A percentile compares a stretch with the other conserved stretches of the same genome.
Conservation (phyloP, 345 rosid genomes). For the Passiflora organensis region DNA sequence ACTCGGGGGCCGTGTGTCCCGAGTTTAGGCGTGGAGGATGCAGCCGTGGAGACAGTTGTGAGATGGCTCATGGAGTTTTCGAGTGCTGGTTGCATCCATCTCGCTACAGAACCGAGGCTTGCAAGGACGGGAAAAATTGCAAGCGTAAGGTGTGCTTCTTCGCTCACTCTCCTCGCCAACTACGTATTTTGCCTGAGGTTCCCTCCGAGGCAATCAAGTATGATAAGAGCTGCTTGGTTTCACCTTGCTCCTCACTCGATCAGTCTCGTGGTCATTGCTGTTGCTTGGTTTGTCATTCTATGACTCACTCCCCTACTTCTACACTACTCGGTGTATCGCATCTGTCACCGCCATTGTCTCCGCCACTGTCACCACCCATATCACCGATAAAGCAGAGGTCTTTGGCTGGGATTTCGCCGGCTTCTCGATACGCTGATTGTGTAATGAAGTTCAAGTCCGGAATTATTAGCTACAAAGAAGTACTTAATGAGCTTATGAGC, state of each 20-base stretch:
- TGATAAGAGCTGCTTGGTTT: conserved; percentile 1
- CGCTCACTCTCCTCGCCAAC: conserved; percentile 21
- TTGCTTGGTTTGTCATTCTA: conserved; percentile 50
- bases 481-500: conserved; percentile 42
- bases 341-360: conserved; percentile 45
- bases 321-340: conserved; percentile 58
- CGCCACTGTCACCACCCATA: conserved; percentile 56
- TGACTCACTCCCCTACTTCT: conserved; percentile 63
- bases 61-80: conserved; percentile 22
- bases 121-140: conserved; percentile 23
- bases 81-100: conserved; percentile 28
- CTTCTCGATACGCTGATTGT: conserved; percentile 32
- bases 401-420: conserved; percentile 24
- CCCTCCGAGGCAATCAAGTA: neutral
- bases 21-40: conserved; percentile 48
- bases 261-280: too few relatives aligned
- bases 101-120: conserved; percentile 26
- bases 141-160: conserved; percentile 25
- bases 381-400: conserved; percentile 51
- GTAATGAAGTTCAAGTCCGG: conserved; percentile 30
- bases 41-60: conserved; percentile 21
- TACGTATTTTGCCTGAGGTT: conserved; percentile 15
- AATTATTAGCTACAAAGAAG: conserved; percentile 44
- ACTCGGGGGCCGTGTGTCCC: conserved; percentile 66
- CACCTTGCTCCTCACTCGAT: conserved; percentile 10